These are phyloP conservation scores for Sporobolomyces roseus DNA, from an alignment of 768 basidiomycete genomes.

Conservation along the genomic window DNA sequence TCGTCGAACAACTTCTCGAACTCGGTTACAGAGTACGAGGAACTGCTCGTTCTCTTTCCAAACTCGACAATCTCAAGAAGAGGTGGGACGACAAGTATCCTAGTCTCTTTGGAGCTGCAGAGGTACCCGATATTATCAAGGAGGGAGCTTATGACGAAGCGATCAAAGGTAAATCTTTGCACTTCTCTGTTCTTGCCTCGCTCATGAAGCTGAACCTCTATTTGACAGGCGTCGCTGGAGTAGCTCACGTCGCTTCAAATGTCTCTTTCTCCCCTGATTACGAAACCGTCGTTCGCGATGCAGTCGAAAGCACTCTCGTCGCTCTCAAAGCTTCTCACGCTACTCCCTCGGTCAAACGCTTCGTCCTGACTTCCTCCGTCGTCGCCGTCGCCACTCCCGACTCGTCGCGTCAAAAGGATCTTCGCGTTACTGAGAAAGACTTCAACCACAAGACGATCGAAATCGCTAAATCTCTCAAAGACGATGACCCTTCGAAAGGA, in stretches of 20 bases:
- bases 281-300: slow-evolving; percentile 6
- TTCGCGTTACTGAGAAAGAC: not conserved
- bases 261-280: slow-evolving; percentile 12
- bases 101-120: not conserved
- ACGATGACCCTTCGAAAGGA: slow-evolving; percentile 1
- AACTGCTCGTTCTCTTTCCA: not conserved
- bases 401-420: not conserved
- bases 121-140: not conserved
- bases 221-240: slow-evolving; percentile 4
- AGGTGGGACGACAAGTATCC: slow-evolving; percentile 13
- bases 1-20: not conserved
- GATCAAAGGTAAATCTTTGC: slow-evolving; percentile 1
- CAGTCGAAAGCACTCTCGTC: slow-evolving; percentile 1
- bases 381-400: slow-evolving; percentile 6
- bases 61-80: slow-evolving; percentile 7
- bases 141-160: slow-evolving; percentile 6
- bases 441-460: slow-evolving; percentile 13
- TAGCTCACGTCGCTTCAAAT: slow-evolving; percentile 20
- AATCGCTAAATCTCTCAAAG: not conserved
- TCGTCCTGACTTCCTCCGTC: slow-evolving; percentile 15
- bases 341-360: slow-evolving; percentile 9
- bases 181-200: not conserved
- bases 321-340: not conserved
- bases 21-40: slow-evolving; percentile 12
- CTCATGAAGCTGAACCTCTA: not conserved